Base-by-base conservation (phyloP, 331 rosid genomes). In the Prunus yedoensis region DNA sequence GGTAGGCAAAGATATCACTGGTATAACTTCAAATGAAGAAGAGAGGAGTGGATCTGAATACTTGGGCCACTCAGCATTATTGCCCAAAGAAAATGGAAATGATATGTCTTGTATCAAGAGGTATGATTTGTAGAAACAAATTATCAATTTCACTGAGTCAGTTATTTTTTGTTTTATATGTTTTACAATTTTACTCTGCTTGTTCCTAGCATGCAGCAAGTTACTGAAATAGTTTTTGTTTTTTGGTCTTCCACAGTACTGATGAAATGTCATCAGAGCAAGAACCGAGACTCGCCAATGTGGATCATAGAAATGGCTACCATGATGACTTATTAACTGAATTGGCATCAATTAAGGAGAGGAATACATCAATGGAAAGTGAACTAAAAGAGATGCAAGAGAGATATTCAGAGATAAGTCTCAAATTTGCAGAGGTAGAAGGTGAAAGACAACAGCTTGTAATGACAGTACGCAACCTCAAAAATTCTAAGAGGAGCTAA, bases 361-460 rank as follows among this genome's bases (percentile, higher is more conserved):
- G 84, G 81, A 95, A 92, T 87, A 70, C 74, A 66, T 54, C 82
- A 52, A 95, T 92, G 99, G 98, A 92, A 86, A 83, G 71, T 14
- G 99, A 92, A 66, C 91, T 95, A 23, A 90, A 92, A 80, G 99
- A 95, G 59, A 95, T 95, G 96, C 99, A 95, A 83, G 96, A 89
- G 88, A 90, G 99, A 86, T 95, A 95, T 85, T 89, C 96, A 70
- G 99, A 92, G 83, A 90, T 92, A 83, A 95, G 99, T 87, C 98
- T 95, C 80, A 92, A 84, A 81, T 95, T 95, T 20, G 98, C 99
- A 2, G 98, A 92, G 82, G 99, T 95, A 52, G 99, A 95, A 87
- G 96, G 99, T 73, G 99, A 95, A 88, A 90, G 99, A 76, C 99
- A 95, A 81, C 78, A 87, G 81, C 99, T 95, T 45, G 98, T 92